Conservation (phyloP, 2,329 filamentous ascomycete genomes). For the Nannizzia gypsea region DNA sequence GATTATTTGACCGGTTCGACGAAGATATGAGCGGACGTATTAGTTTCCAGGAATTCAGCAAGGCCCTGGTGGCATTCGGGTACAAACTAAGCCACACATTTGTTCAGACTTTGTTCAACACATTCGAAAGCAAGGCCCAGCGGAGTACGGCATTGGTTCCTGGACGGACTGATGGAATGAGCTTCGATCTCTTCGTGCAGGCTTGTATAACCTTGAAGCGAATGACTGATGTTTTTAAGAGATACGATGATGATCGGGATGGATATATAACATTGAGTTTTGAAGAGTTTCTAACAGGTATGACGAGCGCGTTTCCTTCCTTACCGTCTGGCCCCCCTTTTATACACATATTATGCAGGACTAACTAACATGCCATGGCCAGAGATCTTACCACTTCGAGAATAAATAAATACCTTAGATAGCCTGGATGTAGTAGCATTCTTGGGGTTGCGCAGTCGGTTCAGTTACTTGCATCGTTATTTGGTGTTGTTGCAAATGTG, state of each 20-base stretch:
- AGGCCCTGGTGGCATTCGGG: slow-evolving; percentile 83
- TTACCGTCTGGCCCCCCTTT: too few relatives aligned
- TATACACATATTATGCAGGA: background rate
- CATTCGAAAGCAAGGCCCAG: slow-evolving; percentile 57
- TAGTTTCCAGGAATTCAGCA: slow-evolving; percentile 71
- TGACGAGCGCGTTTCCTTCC: background rate
- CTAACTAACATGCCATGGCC: background rate
- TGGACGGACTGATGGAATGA: slow-evolving; percentile 53
- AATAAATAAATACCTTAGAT: slow-evolving; percentile 4
- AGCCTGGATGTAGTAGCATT: background rate
- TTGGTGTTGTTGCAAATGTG: background rate
- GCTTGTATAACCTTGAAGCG: slow-evolving; percentile 92
- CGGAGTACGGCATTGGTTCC: slow-evolving; percentile 27
- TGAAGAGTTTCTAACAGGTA: slow-evolving; percentile 62
- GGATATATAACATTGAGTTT: slow-evolving; percentile 80
- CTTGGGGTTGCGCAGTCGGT: background rate
- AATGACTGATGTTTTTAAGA: slow-evolving; percentile 99
- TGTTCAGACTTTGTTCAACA: slow-evolving; percentile 71
- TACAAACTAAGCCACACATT: slow-evolving; percentile 81
- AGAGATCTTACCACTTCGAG: slow-evolving; percentile 12
- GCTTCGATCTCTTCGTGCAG: slow-evolving; percentile 95
- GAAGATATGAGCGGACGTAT: slow-evolving; percentile 78
- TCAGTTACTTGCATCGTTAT: background rate
- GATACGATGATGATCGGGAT: slow-evolving; percentile 93
- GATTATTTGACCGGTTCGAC: slow-evolving; percentile 91